Percentiles rank a stretch among this genome's conserved stretches.
phyloP scores from a whole-genome alignment of 2,329 filamentous ascomycete genomes.

The Tolypocladium paradoxum region DNA sequence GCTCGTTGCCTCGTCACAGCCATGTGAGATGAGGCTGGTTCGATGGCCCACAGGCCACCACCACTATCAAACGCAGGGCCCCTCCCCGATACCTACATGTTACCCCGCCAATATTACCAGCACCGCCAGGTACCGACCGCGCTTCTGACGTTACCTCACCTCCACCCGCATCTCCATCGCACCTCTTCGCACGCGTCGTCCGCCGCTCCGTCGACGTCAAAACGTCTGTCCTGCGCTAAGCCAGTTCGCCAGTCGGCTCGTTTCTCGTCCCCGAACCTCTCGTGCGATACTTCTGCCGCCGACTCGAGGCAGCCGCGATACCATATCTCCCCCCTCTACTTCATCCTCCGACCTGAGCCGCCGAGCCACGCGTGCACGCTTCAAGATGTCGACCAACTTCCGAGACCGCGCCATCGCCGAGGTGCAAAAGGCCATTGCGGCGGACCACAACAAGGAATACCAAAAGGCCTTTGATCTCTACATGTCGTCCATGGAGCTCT shows the following conservation, averaged over 20 bases:
- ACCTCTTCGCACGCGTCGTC: neutral
- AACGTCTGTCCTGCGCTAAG: neutral
- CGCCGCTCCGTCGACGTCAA: neutral
- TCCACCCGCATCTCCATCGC: neutral
- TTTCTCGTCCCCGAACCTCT: neutral
- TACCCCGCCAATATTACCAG: slow-evolving; percentile 28
- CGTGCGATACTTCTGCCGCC: neutral
- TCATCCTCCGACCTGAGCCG: neutral
- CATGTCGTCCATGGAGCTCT: slow-evolving; percentile 91
- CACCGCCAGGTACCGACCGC: neutral
- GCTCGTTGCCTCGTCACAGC: neutral
- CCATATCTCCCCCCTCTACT: neutral
- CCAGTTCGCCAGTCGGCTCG: neutral
- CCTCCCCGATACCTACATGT: slow-evolving; percentile 24
- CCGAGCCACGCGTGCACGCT: neutral
- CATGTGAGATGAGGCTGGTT: neutral
- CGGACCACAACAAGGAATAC: slow-evolving; percentile 91
- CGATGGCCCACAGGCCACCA: neutral
- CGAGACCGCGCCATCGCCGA: slow-evolving; percentile 91
- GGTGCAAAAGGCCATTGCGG: slow-evolving; percentile 95
- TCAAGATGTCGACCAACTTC: slow-evolving; percentile 85
- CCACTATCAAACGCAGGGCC: neutral
- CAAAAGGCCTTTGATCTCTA: slow-evolving; percentile 95
- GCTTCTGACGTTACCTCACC: slow-evolving; percentile 3
- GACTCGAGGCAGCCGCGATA: neutral